phyloP scores from a whole-genome alignment of 73 alveolate species.

The Paramecium bursaria region DNA sequence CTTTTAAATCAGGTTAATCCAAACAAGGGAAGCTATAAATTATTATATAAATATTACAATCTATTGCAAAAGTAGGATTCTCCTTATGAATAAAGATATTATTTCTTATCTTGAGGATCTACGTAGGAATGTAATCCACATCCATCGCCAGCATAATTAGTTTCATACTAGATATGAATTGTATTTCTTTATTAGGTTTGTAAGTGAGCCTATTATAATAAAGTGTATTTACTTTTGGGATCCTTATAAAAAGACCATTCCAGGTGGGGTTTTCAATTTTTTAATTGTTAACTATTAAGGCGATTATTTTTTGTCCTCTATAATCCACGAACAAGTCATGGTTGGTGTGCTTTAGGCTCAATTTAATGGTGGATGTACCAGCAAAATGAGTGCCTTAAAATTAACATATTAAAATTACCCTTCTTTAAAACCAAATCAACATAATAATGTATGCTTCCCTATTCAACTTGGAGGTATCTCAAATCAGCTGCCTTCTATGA shows the following conservation, averaged over 20 bases:
- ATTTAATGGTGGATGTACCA: conserved; percentile 39
- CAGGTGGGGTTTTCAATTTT: conserved; percentile 62
- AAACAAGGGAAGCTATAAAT: conserved; percentile 95
- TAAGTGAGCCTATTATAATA: too few relatives aligned
- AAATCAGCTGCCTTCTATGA: conserved; percentile 43
- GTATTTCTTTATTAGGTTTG: conserved; percentile 62
- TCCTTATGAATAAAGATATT: conserved; percentile 95
- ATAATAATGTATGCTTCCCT: conserved; percentile 56
- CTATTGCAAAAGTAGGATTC: conserved; percentile 97
- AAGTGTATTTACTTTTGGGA: conserved; percentile 50
- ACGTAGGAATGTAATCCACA: conserved; percentile 93
- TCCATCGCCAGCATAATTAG: conserved; percentile 85
- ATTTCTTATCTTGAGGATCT: conserved; percentile 94
- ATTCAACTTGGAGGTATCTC: conserved; percentile 39
- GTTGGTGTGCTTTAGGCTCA: neutral
- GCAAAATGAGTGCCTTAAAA: neutral
- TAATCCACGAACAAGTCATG: conserved; percentile 74
- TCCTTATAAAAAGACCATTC: conserved; percentile 64
- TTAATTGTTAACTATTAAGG: conserved; percentile 72
- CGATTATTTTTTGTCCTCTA: conserved; percentile 75
- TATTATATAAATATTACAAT: neutral
- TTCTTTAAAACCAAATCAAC: conserved; percentile 43
- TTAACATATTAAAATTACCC: conserved; percentile 20
- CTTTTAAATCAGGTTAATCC: conserved; percentile 98
- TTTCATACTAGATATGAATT: conserved; percentile 60